These are phyloP conservation scores for Phytophthora sansomeana DNA, from an alignment of 352 stramenopile species.

Conservation along the genomic window DNA sequence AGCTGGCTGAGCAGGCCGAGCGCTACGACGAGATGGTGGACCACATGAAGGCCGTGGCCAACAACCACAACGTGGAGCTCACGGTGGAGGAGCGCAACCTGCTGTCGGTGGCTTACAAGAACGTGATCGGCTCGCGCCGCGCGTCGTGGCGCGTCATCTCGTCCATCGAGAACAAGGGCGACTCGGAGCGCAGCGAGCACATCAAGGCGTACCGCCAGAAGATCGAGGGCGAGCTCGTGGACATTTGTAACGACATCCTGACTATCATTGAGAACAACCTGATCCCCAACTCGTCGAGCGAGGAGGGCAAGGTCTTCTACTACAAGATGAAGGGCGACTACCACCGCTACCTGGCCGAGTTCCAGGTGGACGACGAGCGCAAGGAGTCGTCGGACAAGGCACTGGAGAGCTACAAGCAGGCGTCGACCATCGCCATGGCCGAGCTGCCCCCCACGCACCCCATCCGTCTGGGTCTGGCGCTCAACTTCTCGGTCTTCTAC, in stretches of 20 bases:
- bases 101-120: constrained; percentile 95
- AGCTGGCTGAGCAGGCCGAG: constrained; percentile 84
- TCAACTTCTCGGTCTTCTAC: constrained; percentile 99
- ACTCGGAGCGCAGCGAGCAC: constrained; percentile 89
- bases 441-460: constrained; percentile 98
- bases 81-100: constrained; percentile 99
- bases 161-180: constrained; percentile 98
- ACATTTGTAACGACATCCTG: constrained; percentile 98
- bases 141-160: constrained; percentile 99
- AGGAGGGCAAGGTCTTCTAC: constrained; percentile 99
- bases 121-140: constrained; percentile 98
- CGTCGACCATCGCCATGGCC: constrained; percentile 93
- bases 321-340: constrained; percentile 99
- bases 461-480: constrained; percentile 97
- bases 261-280: constrained; percentile 98
- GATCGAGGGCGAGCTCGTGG: constrained; percentile 96
- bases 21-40: constrained; percentile 95
- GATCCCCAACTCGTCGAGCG: constrained; percentile 97
- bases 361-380: constrained; percentile 96
- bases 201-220: constrained; percentile 97
- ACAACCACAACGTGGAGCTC: constrained; percentile 95
- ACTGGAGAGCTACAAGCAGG: constrained; percentile 82
- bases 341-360: constrained; percentile 99
- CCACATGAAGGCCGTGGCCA: constrained; percentile 99
- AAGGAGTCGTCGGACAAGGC: constrained; percentile 94